Conservation (phyloP, 306 rosid species). For the Inga oerstediana region DNA sequence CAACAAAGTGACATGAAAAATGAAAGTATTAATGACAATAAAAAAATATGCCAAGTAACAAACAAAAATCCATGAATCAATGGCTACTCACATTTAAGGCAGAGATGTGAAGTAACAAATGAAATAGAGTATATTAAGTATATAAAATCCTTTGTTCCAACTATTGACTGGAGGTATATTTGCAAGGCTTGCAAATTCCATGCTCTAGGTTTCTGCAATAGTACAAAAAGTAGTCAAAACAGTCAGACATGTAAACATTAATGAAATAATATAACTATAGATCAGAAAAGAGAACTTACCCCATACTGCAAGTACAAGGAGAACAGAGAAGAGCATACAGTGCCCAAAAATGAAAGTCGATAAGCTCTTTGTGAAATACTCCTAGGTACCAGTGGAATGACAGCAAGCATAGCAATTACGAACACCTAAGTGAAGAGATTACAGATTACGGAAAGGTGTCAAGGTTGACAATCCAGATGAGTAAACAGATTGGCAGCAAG, state of each 20-base stretch:
- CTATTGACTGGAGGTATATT: constrained; percentile 74
- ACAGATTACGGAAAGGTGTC: constrained; percentile 14
- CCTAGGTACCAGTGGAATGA: constrained; percentile 76
- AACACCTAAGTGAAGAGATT: constrained; percentile 63
- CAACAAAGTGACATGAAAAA: background rate
- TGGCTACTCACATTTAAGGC: constrained; percentile 73
- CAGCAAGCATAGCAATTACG: constrained; percentile 84
- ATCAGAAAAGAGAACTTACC: constrained; percentile 48
- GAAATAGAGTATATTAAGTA: constrained; percentile 77
- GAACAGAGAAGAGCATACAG: constrained; percentile 73
- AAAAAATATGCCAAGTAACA: background rate
- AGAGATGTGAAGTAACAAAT: constrained; percentile 76
- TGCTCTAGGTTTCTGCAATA: constrained; percentile 85
- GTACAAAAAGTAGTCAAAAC: constrained; percentile 25
- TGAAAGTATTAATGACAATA: background rate
- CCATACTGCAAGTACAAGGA: constrained; percentile 81
- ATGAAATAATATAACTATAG: constrained; percentile 7
- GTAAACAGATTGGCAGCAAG: constrained; percentile 21
- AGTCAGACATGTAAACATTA: constrained; percentile 8
- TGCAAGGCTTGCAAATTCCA: constrained; percentile 95
- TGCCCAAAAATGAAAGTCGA: constrained; percentile 88
- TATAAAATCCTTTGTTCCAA: constrained; percentile 83
- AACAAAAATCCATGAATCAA: constrained; percentile 14
- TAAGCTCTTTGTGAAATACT: constrained; percentile 82
- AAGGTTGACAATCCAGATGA: background rate